phyloP scores from a whole-genome alignment of 208 protist genomes.

The Acanthamoeba lenticulata region DNA sequence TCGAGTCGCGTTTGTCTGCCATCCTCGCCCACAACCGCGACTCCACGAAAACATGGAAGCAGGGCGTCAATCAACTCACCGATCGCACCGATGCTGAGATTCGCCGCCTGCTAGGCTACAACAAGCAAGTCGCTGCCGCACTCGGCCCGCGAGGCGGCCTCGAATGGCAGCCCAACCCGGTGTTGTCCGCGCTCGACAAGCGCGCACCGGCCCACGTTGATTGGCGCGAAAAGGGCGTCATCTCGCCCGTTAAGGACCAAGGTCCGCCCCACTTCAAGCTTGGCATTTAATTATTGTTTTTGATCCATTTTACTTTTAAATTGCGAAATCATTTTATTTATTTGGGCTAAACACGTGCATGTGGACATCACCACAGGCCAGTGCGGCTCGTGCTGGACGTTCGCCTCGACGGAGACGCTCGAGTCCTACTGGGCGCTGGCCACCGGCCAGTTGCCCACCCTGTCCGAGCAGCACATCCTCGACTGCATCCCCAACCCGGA shows the following conservation, averaged over 20 bases:
- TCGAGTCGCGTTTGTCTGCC: constrained; percentile 25
- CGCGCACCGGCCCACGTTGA: constrained; percentile 46
- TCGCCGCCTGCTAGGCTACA: constrained; percentile 36
- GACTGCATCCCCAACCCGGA: constrained; percentile 75
- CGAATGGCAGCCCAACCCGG: background rate
- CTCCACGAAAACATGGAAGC: constrained; percentile 67
- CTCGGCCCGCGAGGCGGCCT: background rate
- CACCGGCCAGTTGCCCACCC: constrained; percentile 69
- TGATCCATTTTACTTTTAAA: background rate
- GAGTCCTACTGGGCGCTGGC: constrained; percentile 68
- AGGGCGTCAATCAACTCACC: constrained; percentile 72
- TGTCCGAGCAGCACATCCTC: constrained; percentile 76
- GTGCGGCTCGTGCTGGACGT: constrained; percentile 75
- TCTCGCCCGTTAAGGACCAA: constrained; percentile 80
- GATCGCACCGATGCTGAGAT: constrained; percentile 59
- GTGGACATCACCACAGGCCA: background rate
- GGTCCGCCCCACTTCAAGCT: background rate
- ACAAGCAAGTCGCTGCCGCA: background rate
- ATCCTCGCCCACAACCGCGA: constrained; percentile 73
- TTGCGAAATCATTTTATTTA: background rate
- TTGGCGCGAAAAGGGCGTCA: constrained; percentile 72
- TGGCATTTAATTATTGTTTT: background rate
- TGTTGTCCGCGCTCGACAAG: background rate
- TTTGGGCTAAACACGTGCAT: background rate
- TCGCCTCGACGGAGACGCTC: constrained; percentile 73